These are phyloP conservation scores for Colletotrichum limetticola DNA, from an alignment of 2,329 filamentous ascomycete species.

Conservation along the genomic window DNA sequence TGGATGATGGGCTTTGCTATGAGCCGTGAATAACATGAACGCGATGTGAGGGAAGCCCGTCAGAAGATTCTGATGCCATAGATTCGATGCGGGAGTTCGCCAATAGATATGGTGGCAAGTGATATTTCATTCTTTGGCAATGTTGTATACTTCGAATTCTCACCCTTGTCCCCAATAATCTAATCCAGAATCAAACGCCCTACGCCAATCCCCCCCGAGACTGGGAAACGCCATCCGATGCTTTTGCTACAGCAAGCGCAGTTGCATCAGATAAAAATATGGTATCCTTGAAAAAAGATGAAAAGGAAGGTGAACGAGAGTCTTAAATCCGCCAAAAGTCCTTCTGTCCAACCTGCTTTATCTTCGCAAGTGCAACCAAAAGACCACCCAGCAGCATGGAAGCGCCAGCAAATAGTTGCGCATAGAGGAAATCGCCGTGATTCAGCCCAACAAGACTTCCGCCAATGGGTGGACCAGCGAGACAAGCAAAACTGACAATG, in stretches of 20 bases:
- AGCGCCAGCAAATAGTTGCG: constrained; percentile 24
- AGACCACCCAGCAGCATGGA: constrained; percentile 24
- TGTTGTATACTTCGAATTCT: background rate
- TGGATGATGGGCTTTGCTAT: background rate
- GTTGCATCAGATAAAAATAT: no score
- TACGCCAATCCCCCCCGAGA: background rate
- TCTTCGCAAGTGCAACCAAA: constrained; percentile 25
- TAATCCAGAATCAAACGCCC: background rate
- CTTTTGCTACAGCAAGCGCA: background rate
- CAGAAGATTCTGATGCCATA: background rate
- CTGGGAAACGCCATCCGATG: background rate
- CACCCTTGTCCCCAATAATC: background rate
- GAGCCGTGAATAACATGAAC: background rate
- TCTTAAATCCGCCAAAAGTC: constrained; percentile 14
- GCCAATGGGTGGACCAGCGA: constrained; percentile 53
- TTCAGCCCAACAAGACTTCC: constrained; percentile 53
- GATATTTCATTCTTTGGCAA: background rate
- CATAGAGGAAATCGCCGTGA: constrained; percentile 11
- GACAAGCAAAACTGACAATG: constrained; percentile 48
- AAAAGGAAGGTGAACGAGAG: background rate
- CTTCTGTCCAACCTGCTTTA: constrained; percentile 27
- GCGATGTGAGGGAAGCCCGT: background rate
- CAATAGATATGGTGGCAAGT: background rate
- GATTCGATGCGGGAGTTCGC: background rate
- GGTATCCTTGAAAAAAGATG: background rate